Base-by-base conservation (phyloP, 2,329 filamentous ascomycete genomes). In the Sarocladiaceae sp. region DNA sequence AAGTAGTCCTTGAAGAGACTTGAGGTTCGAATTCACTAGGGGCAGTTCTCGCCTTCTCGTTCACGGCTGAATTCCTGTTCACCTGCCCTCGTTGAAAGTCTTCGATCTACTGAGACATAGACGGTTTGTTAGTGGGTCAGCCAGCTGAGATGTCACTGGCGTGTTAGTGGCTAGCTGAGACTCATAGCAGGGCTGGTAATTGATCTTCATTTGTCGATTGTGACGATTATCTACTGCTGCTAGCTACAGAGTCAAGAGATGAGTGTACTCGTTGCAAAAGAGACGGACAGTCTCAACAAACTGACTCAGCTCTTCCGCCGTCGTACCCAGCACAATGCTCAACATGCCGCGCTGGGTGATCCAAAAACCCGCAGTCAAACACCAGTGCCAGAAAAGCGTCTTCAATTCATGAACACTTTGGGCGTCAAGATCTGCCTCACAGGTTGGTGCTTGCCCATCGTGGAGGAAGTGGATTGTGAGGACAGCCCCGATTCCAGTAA, bases 241-340 rank as follows among this genome's bases (percentile, higher is more conserved):
- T 33, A 33, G 15, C 29, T 33, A 33, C 29, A 33, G 15, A 8
- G 8, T 15, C 29, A 33, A 15, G 15, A 33, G 15, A 33, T 8
- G 29, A 8, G 29, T 15, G 15, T 33, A 33, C 29, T 33, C 29
- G 8, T 33, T 15, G 15, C 29, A 15, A 33, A 33, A 33, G 29
- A 33, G 29, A 15, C 29, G 29, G 29, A 33, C 29, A 33, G 29
- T 33, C 29, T 33, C 29, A 33, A 33, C 29, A 15, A 33, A 33
- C 15, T 33, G 29, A 15, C 15, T 15, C 29, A 33, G 29, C 29
- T 44, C 39, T 22, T 44, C 39, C 17, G 18, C 23, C 23, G 39
- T 44, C 23, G 39, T 44, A 22, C 39, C 39, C 18, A 44, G 39
- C 7, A 44, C 39, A 44, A 44, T 44, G 23, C 39, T 44, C 39